These are phyloP conservation scores for Phialophora tarda DNA, from an alignment of 2,329 filamentous ascomycete genomes.

Conservation along the genomic window DNA sequence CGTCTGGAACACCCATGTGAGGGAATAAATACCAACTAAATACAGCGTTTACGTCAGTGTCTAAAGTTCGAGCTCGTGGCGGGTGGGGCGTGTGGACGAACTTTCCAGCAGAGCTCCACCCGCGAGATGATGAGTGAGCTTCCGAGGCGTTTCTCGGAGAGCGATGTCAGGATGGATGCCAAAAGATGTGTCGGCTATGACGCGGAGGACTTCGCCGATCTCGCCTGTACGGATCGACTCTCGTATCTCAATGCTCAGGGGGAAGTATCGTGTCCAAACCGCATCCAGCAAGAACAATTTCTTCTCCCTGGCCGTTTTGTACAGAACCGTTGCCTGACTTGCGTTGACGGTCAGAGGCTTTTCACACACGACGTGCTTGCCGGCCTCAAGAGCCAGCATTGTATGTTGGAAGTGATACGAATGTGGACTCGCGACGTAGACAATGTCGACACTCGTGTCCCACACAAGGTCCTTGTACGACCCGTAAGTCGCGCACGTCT, in stretches of 20 bases:
- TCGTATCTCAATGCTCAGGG: slow-evolving; percentile 75
- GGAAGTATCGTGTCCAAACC: slow-evolving; percentile 90
- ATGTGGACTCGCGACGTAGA: slow-evolving; percentile 90
- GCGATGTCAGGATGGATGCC: slow-evolving; percentile 29
- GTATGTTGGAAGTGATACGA: slow-evolving; percentile 92
- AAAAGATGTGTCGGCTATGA: slow-evolving; percentile 39
- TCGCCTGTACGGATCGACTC: slow-evolving; percentile 61
- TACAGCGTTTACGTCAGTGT: neutral
- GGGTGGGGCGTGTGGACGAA: slow-evolving; percentile 25
- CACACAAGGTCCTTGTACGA: slow-evolving; percentile 81
- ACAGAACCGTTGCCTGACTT: slow-evolving; percentile 73
- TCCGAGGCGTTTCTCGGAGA: slow-evolving; percentile 34
- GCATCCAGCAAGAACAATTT: slow-evolving; percentile 82
- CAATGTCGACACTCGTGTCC: slow-evolving; percentile 78
- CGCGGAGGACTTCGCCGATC: slow-evolving; percentile 62
- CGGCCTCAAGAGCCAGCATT: slow-evolving; percentile 78
- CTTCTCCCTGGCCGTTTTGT: slow-evolving; percentile 74
- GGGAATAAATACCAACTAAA: slow-evolving; percentile 76
- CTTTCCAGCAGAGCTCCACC: slow-evolving; percentile 48
- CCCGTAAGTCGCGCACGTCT: slow-evolving; percentile 75
- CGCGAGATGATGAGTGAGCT: slow-evolving; percentile 52
- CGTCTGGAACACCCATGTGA: slow-evolving; percentile 79
- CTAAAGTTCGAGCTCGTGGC: neutral
- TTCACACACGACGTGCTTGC: slow-evolving; percentile 88
- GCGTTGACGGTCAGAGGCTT: slow-evolving; percentile 89